Conservation (phyloP, 768 basidiomycete species). For the Paxillus ammoniavirescens region DNA sequence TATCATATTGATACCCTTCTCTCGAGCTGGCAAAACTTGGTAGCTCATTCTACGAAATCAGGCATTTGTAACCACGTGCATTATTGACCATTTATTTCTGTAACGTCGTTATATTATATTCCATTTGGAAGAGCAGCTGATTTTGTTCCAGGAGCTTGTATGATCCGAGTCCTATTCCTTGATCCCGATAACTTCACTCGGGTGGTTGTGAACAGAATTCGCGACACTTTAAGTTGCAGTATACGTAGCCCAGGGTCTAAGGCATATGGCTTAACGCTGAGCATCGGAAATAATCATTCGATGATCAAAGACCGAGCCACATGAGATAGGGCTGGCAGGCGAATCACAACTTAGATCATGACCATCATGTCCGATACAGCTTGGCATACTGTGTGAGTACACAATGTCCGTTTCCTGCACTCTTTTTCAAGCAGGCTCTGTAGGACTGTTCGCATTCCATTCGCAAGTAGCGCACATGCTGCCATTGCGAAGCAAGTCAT, state of each 20-base stretch:
- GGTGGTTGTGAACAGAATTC: no score
- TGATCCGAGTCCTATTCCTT: no score
- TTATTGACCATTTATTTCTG: neutral
- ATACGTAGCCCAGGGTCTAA: no score
- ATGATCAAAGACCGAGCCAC: no score
- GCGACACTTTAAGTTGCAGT: no score
- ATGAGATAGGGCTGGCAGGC: no score
- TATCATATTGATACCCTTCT: neutral
- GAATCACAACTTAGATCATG: neutral
- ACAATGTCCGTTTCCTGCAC: neutral
- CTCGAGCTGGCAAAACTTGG: slow-evolving; percentile 11
- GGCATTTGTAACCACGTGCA: slow-evolving; percentile 10
- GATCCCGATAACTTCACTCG: no score
- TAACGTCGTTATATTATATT: neutral
- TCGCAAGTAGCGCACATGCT: slow-evolving; percentile 72
- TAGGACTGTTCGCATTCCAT: slow-evolving; percentile 76
- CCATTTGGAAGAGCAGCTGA: no score
- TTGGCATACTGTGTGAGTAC: slow-evolving; percentile 58
- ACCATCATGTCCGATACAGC: slow-evolving; percentile 25
- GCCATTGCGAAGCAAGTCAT: slow-evolving; percentile 79
- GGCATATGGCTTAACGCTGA: neutral
- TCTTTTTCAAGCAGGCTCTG: slow-evolving; percentile 5
- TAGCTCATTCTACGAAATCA: slow-evolving; percentile 4
- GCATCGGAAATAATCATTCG: no score
- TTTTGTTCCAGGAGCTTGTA: no score